Evolutionary conservation across 495 filamentous ascomycete species (phyloP).

Genomic region (Neurospora africana): DNA sequence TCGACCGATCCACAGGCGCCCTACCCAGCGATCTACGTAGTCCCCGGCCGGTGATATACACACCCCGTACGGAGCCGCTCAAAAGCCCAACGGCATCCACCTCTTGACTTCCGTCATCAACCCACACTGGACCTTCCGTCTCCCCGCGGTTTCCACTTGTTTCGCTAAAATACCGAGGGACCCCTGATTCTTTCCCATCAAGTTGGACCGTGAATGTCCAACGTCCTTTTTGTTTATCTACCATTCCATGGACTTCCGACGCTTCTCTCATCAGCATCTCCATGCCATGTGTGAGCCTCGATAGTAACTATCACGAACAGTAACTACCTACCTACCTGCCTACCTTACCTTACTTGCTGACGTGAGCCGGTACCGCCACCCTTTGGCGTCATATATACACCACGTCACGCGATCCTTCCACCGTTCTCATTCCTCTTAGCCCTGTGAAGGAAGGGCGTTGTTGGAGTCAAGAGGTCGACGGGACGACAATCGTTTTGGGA

Average conservation of each 20-base stretch:
- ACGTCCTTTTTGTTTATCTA: background rate
- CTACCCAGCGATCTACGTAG: slow-evolving; percentile 1
- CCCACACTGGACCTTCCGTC: background rate
- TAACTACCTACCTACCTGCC: background rate
- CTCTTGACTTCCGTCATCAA: background rate
- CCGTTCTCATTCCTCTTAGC: background rate
- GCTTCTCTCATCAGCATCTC: slow-evolving; percentile 2
- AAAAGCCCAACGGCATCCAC: background rate
- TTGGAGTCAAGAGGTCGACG: background rate
- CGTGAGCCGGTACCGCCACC: slow-evolving; percentile 2
- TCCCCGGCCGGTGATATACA: slow-evolving; percentile 1
- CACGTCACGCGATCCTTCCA: background rate
- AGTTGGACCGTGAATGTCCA: slow-evolving; percentile 7
- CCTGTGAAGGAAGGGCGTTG: background rate
- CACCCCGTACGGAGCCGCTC: slow-evolving; percentile 1
- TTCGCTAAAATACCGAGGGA: background rate
- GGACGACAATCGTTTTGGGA: background rate
- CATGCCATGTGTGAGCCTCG: slow-evolving; percentile 24
- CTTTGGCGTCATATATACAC: background rate
- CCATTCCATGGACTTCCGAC: slow-evolving; percentile 19
- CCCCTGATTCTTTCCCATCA: background rate
- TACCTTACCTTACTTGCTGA: background rate
- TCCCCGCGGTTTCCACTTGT: background rate
- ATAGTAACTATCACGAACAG: slow-evolving; percentile 6
- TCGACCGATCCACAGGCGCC: slow-evolving; percentile 8